Base-by-base conservation (phyloP, 177 flowering plant species). In the Telopea speciosissima region DNA sequence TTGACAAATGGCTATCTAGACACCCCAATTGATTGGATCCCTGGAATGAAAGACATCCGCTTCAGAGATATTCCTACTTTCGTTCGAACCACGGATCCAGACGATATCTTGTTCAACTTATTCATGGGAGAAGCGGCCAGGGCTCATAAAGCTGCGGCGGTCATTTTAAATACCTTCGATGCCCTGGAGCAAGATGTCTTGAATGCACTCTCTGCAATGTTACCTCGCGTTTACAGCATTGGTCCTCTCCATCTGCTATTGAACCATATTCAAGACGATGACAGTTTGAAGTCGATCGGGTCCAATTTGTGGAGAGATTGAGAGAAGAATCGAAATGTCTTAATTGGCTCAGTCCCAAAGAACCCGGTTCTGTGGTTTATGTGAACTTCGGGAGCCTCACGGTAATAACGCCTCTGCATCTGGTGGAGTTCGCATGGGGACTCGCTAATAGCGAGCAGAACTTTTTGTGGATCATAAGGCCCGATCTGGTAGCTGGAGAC, bases 371-470 rank as follows among this genome's bases (percentile, higher is more conserved):
- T 0, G 85, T 81, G 6, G 62, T 83, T n/a, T 79, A 74, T 31
- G 83, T 81, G 11, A 83, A 77, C 61, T 83, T 65, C 24, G 86
- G 85, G 0, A 80, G 86, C 61, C 63, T 80, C 0, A 71, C 86
- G 0, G 79, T 79, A 16, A 77, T 81, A 82, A 71, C 81, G 0
- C 63, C 23, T 0, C 23, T 76, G 2, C 76, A 85, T 1, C 40
- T 85, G 22, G 40, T 8, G 5, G 88, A 85, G 64, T 80, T 85
- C 19, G 88, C 84, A 0, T 83, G 86, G 88, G 86, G 88, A 11
- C 75, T 83, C 2, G 85, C 81, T 5, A 76, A 74, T 58, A 76
- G 82, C 72, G 66, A 71, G 0, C 72, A 70, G 42, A 63, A 64
- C n/a, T 85, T 85, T 66, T 59, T 85, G 59, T 85, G 85, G 85